phyloP scores from a whole-genome alignment of 1,284 basidiomycete genomes.

The Ganoderma sp. region DNA sequence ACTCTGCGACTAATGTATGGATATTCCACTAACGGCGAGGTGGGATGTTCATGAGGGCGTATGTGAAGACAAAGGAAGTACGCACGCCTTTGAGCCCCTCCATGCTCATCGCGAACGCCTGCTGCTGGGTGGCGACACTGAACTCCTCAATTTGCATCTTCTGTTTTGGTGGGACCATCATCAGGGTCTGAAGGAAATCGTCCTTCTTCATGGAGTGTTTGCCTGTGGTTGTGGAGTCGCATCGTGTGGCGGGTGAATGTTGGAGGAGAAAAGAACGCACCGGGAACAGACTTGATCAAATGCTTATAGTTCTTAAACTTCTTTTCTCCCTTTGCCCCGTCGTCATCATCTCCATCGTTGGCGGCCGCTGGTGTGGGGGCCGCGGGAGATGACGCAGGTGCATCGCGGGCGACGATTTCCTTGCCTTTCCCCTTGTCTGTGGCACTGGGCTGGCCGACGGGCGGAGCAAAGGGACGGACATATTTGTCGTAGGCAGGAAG shows the following conservation, averaged over 20 bases:
- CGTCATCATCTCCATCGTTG: slow-evolving; percentile 61
- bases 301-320: slow-evolving; percentile 83
- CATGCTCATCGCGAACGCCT: slow-evolving; percentile 73
- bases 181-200: slow-evolving; percentile 68
- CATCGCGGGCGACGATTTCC: slow-evolving; percentile 44
- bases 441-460: slow-evolving; percentile 37
- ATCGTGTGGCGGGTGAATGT: slow-evolving; percentile 11
- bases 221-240: slow-evolving; percentile 46
- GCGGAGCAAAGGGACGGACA: slow-evolving; percentile 57
- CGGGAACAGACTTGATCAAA: slow-evolving; percentile 77
- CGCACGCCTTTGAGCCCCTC: slow-evolving; percentile 79
- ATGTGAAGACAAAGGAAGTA: slow-evolving; percentile 35
- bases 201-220: slow-evolving; percentile 86
- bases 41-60: slow-evolving; percentile 30
- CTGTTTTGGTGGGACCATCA: slow-evolving; percentile 75
- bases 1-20: slow-evolving; percentile 64
- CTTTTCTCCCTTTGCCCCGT: slow-evolving; percentile 61
- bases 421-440: slow-evolving; percentile 70
- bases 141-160: slow-evolving; percentile 67
- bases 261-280: slow-evolving; percentile 47
- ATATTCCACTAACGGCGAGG: slow-evolving; percentile 68
- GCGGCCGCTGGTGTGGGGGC: slow-evolving; percentile 48
- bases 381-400: slow-evolving; percentile 38
- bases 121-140: slow-evolving; percentile 67
- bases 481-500: slow-evolving; percentile 77